These are phyloP conservation scores for Auriscalpium orientale DNA, from an alignment of 768 basidiomycete genomes.

Conservation along the genomic window DNA sequence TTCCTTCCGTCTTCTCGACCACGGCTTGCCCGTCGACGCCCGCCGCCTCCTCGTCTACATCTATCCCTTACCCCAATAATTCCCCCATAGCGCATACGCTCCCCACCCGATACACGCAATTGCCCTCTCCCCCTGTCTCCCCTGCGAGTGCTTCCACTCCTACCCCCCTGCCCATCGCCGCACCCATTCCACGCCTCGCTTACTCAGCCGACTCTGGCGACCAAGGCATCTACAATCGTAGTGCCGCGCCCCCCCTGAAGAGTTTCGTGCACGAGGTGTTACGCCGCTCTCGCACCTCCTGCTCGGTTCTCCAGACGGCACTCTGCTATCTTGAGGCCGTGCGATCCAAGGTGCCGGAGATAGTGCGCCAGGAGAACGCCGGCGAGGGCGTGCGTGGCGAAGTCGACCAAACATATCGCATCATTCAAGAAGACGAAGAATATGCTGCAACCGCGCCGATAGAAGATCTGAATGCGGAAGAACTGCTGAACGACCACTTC, in stretches of 20 bases:
- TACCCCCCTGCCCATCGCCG: conserved; percentile 22
- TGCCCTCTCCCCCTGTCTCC: conserved; percentile 50
- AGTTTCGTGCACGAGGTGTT: conserved; percentile 86
- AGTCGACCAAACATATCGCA: conserved; percentile 33
- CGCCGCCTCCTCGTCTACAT: conserved; percentile 9
- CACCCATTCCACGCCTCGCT: conserved; percentile 20
- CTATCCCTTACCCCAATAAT: conserved; percentile 21
- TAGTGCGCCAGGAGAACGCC: conserved; percentile 43
- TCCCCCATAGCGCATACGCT: conserved; percentile 11
- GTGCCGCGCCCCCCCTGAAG: conserved; percentile 47
- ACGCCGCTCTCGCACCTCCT: conserved; percentile 78
- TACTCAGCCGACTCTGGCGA: conserved; percentile 14
- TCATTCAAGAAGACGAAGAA: conserved; percentile 32
- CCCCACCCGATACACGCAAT: conserved; percentile 30
- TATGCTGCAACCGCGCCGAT: conserved; percentile 25
- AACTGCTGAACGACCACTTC: conserved; percentile 4
- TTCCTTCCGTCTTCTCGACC: conserved; percentile 49
- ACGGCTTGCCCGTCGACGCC: conserved; percentile 19
- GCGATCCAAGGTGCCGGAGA: conserved; percentile 60
- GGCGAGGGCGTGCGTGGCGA: conserved; percentile 36
- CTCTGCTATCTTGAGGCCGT: conserved; percentile 83
- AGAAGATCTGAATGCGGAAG: conserved; percentile 25
- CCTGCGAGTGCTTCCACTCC: conserved; percentile 30
- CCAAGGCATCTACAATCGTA: conserved; percentile 20
- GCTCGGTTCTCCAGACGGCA: conserved; percentile 78